These are phyloP conservation scores for Solanum hybrid DNA, from an alignment of 305 asterid species.

Conservation along the genomic window DNA sequence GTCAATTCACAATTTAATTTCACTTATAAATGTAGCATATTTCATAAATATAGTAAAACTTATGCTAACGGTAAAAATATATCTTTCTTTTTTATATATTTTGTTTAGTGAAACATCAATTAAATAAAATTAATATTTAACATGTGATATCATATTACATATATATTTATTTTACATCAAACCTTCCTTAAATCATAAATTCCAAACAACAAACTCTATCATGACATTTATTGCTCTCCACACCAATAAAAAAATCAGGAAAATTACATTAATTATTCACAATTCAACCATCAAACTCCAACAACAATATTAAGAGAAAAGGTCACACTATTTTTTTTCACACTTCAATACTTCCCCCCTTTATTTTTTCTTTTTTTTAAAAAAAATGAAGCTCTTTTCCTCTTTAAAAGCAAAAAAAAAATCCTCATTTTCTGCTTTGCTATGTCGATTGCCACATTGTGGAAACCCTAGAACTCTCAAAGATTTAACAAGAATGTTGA, in stretches of 20 bases:
- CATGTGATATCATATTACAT: neutral
- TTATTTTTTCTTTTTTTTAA: no score
- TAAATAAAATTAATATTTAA: no score
- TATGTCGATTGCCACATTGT: no score
- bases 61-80: neutral
- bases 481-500: no score
- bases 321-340: neutral
- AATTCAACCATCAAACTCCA: neutral
- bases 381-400: no score
- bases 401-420: no score
- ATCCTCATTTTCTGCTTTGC: no score
- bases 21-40: neutral
- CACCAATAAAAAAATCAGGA: no score
- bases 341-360: no score
- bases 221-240: neutral
- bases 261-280: neutral
- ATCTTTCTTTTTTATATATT: neutral
- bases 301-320: neutral
- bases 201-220: neutral
- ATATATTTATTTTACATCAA: no score
- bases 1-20: neutral
- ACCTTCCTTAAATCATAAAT: neutral
- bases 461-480: no score
- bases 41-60: neutral
- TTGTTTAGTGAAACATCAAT: neutral